phyloP scores from a whole-genome alignment of 2,329 filamentous ascomycete species.

The Neurospora crassa region DNA sequence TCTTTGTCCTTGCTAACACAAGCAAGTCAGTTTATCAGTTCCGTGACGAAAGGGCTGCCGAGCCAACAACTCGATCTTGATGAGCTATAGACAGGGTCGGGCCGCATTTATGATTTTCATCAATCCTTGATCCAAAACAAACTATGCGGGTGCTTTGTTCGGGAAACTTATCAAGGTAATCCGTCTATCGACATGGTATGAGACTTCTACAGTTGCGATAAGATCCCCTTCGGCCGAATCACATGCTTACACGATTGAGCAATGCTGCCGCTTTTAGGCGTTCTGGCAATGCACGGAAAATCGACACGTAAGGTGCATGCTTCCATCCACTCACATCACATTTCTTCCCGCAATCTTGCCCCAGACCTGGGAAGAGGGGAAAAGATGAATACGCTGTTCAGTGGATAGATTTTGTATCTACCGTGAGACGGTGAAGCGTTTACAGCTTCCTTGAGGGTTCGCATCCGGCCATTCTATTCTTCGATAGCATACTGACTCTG shows the following conservation, averaged over 20 bases:
- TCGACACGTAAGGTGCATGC: background rate
- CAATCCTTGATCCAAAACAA: background rate
- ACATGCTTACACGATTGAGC: background rate
- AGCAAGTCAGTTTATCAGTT: background rate
- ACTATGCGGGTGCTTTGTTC: background rate
- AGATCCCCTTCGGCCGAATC: background rate
- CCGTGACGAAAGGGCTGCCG: background rate
- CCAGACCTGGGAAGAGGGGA: background rate
- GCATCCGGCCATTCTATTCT: background rate
- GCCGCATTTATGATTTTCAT: background rate
- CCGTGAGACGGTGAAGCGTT: background rate
- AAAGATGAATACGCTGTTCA: background rate
- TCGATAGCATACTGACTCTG: background rate
- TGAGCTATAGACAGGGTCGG: background rate
- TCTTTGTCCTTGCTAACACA: background rate
- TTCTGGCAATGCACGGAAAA: background rate
- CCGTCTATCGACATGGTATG: background rate
- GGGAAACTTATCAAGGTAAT: background rate
- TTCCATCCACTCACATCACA: background rate
- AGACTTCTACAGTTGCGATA: background rate
- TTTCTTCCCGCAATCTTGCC: background rate
- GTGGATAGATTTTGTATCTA: background rate
- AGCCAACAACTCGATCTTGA: background rate
- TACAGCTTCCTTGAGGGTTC: background rate
- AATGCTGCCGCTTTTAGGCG: background rate